Evolutionary conservation across 331 rosid species (phyloP).

Genomic region (Telfairia occidentalis): DNA sequence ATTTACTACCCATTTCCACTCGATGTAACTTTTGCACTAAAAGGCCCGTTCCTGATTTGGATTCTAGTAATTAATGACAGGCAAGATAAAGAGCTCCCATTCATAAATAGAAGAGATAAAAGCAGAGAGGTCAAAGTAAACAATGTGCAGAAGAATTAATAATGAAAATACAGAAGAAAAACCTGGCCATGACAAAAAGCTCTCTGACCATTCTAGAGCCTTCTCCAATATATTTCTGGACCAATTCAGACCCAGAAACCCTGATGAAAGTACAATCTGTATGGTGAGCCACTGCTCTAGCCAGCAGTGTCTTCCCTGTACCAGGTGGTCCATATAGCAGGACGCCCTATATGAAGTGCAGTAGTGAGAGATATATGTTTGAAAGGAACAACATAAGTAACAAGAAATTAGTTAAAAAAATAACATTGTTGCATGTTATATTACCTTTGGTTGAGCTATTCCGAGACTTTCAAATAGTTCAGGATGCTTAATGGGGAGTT

Average conservation of each 20-base stretch:
- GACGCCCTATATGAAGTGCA: constrained; percentile 52
- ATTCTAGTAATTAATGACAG: neutral
- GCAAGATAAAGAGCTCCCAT: neutral
- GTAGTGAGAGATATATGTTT: constrained; percentile 12
- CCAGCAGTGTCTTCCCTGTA: constrained; percentile 92
- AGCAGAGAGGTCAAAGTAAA: neutral
- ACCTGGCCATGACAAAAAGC: constrained; percentile 99
- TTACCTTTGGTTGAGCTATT: constrained; percentile 99
- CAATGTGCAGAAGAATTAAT: neutral
- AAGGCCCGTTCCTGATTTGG: neutral
- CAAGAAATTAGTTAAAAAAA: neutral
- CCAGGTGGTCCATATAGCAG: constrained; percentile 97
- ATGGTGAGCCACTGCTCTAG: constrained; percentile 98
- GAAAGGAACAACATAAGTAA: neutral
- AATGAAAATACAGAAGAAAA: neutral
- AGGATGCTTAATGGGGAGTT: constrained; percentile 95
- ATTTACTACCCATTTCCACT: neutral
- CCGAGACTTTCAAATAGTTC: constrained; percentile 98
- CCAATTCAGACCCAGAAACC: constrained; percentile 95
- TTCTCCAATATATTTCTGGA: constrained; percentile 98
- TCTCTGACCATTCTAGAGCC: constrained; percentile 99
- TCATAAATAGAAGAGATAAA: neutral
- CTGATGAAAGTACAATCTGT: constrained; percentile 98
- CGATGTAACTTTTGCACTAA: neutral
- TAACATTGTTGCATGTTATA: neutral